These are phyloP conservation scores for Coniferiporia weirii DNA, from an alignment of 1,284 basidiomycete genomes.

Conservation along the genomic window DNA sequence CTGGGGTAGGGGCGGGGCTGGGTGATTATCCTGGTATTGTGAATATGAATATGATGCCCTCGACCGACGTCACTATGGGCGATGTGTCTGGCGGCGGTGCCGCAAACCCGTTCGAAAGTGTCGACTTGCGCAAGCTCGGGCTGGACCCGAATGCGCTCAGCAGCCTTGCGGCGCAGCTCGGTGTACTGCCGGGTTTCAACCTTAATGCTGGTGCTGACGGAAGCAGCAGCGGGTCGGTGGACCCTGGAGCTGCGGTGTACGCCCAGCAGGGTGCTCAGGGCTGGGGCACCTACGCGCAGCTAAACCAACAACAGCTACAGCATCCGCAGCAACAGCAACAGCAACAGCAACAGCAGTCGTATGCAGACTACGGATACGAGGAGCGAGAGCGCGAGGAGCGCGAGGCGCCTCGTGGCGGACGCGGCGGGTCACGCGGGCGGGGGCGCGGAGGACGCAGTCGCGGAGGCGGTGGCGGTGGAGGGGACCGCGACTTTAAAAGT, in stretches of 20 bases:
- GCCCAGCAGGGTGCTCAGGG: background rate
- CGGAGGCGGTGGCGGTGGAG: constrained; percentile 39
- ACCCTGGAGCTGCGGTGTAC: background rate
- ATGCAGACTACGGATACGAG: constrained; percentile 3
- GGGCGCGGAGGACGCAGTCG: constrained; percentile 18
- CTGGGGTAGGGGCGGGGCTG: constrained; percentile 2
- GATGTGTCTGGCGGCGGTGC: background rate
- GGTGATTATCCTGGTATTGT: background rate
- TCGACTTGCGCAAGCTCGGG: constrained; percentile 19
- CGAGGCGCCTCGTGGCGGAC: background rate
- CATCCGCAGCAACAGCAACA: background rate
- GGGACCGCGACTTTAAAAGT: constrained; percentile 53
- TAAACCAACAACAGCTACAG: background rate
- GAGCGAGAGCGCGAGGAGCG: constrained; percentile 13
- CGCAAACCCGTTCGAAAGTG: background rate
- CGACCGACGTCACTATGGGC: background rate
- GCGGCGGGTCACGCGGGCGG: constrained; percentile 34
- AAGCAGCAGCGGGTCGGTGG: too few species aligned
- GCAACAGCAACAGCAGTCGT: background rate
- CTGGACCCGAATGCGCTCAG: constrained; percentile 19
- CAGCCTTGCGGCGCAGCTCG: constrained; percentile 18
- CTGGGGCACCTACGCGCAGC: background rate
- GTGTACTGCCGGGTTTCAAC: background rate
- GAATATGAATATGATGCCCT: background rate
- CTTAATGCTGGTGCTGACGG: too few species aligned